Evolutionary conservation across 306 rosid genomes (phyloP).

Genomic region (Castanospermum australe): DNA sequence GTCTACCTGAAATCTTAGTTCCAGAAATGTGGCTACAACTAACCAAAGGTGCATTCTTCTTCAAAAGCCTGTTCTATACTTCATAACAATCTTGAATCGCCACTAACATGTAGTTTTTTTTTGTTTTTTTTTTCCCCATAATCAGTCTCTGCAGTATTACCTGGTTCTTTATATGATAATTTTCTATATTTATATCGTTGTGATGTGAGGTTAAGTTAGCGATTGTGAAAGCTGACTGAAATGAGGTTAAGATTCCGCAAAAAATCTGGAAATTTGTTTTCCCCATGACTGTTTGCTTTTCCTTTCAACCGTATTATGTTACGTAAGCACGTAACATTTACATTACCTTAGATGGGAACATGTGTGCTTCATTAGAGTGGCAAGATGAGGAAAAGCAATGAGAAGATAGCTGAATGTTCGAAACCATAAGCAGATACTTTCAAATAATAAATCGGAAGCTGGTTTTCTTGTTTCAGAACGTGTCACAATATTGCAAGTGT

Average conservation of each 20-base stretch:
- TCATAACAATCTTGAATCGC: conserved; percentile 7
- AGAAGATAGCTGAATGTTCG: neutral
- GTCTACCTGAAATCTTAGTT: conserved; percentile 11
- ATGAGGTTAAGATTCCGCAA: neutral
- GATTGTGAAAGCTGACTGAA: neutral
- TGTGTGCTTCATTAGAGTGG: too few relatives aligned
- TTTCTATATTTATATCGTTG: neutral
- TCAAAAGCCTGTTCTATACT: conserved; percentile 1
- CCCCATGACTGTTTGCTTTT: too few relatives aligned
- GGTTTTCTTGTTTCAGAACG: neutral
- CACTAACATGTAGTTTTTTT: neutral
- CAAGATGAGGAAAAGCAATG: too few relatives aligned
- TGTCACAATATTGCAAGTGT: neutral
- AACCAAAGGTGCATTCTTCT: conserved; percentile 19
- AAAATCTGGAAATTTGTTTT: neutral
- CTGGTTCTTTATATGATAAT: neutral
- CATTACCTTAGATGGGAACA: too few relatives aligned
- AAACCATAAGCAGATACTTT: neutral
- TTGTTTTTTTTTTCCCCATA: neutral
- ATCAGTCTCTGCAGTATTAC: neutral
- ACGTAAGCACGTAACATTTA: too few relatives aligned
- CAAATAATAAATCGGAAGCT: neutral
- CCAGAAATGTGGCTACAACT: conserved; percentile 25
- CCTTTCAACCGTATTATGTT: too few relatives aligned
- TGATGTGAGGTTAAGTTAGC: conserved; percentile 5